These are phyloP conservation scores for Aspergillus pseudotamarii DNA, from an alignment of 2,329 filamentous ascomycete genomes.

Conservation along the genomic window DNA sequence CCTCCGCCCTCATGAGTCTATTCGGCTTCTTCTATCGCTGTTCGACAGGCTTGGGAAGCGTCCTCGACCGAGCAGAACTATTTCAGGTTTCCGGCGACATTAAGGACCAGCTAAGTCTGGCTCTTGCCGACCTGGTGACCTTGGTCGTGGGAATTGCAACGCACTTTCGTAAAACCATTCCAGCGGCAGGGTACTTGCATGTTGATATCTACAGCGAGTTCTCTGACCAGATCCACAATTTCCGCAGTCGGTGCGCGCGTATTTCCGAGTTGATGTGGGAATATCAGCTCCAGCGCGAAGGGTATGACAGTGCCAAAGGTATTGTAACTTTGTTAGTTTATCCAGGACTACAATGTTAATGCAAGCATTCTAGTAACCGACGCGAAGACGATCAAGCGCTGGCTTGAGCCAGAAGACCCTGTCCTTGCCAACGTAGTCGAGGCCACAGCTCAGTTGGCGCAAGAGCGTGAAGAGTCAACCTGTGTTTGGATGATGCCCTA, in stretches of 20 bases:
- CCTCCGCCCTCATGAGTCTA: constrained; percentile 51
- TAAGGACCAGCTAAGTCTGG: constrained; percentile 48
- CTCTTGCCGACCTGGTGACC: constrained; percentile 41
- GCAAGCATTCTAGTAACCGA: constrained; percentile 25
- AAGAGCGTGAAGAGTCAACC: constrained; percentile 53
- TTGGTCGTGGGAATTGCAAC: constrained; percentile 36
- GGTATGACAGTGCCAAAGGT: constrained; percentile 35
- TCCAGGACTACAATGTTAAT: background rate
- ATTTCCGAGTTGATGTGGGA: constrained; percentile 45
- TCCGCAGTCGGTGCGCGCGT: constrained; percentile 37
- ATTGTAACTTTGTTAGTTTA: background rate
- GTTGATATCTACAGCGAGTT: constrained; percentile 45
- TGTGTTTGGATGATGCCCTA: constrained; percentile 57
- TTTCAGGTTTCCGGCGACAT: constrained; percentile 52
- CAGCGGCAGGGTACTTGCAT: constrained; percentile 28
- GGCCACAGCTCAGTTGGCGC: constrained; percentile 45
- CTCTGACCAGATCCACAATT: constrained; percentile 38
- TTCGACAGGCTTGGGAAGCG: constrained; percentile 44
- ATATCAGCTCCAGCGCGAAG: constrained; percentile 39
- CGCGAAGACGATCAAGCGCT: constrained; percentile 37
- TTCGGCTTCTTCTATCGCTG: constrained; percentile 58
- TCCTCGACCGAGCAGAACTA: constrained; percentile 52
- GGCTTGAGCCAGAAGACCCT: constrained; percentile 51
- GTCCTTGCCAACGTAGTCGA: constrained; percentile 48
- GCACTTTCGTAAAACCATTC: constrained; percentile 38